These are phyloP conservation scores for Calonectria honghensis DNA, from an alignment of 2,329 filamentous ascomycete genomes.

Conservation along the genomic window DNA sequence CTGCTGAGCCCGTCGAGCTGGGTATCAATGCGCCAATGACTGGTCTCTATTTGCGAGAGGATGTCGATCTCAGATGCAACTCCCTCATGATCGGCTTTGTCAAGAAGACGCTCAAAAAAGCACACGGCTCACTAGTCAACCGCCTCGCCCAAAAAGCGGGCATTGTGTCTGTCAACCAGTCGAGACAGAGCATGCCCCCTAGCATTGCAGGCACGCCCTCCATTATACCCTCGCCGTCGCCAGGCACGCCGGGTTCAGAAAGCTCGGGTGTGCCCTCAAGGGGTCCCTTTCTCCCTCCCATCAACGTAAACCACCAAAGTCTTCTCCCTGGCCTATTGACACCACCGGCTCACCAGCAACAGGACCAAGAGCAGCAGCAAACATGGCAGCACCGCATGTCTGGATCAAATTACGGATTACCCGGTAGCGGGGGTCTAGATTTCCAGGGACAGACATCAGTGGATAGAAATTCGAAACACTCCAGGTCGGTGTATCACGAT, in stretches of 20 bases:
- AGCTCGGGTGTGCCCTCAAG: conserved; percentile 39
- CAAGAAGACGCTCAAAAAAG: conserved; percentile 87
- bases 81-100: conserved; percentile 85
- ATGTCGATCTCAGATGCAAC: conserved; percentile 88
- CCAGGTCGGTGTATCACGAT: conserved; percentile 47
- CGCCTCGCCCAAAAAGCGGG: conserved; percentile 66
- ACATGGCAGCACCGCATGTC: background rate
- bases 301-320: conserved; percentile 35
- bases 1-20: conserved; percentile 78
- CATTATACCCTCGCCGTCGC: conserved; percentile 43
- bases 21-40: conserved; percentile 78
- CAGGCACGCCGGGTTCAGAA: conserved; percentile 41
- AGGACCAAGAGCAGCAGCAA: conserved; percentile 23
- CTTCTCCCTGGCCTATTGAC: conserved; percentile 31
- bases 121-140: conserved; percentile 82
- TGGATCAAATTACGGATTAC: conserved; percentile 10
- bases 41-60: conserved; percentile 89
- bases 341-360: conserved; percentile 29
- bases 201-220: conserved; percentile 34
- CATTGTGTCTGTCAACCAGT: conserved; percentile 43
- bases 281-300: conserved; percentile 46
- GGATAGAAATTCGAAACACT: conserved; percentile 42
- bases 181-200: conserved; percentile 42
- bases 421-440: conserved; percentile 30
- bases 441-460: conserved; percentile 27